These are phyloP conservation scores for Cryptosporidium viatorum DNA, from an alignment of 169 alveolate genomes.

Conservation along the genomic window DNA sequence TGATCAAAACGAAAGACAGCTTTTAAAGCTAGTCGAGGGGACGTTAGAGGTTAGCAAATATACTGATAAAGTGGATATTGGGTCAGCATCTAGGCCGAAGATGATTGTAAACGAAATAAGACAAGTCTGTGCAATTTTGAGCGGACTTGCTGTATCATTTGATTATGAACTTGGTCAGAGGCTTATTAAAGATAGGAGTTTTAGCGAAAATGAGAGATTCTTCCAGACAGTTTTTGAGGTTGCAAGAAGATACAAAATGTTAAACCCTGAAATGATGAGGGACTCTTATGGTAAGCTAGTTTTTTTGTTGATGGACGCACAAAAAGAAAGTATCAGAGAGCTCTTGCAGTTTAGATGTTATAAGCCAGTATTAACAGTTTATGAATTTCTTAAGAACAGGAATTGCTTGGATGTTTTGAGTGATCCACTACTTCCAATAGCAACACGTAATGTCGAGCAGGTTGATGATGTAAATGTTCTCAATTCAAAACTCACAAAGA, in stretches of 20 bases:
- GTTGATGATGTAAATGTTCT: slow-evolving; percentile 14
- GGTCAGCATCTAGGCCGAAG: slow-evolving; percentile 83
- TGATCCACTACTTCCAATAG: slow-evolving; percentile 86
- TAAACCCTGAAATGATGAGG: slow-evolving; percentile 92
- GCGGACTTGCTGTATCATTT: slow-evolving; percentile 91
- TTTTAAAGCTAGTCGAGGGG: slow-evolving; percentile 88
- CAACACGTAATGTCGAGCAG: slow-evolving; percentile 84
- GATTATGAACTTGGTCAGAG: slow-evolving; percentile 91
- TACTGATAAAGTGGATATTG: slow-evolving; percentile 89
- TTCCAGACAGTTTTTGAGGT: slow-evolving; percentile 89
- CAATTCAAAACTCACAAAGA: slow-evolving; percentile 44
- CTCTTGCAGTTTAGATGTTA: slow-evolving; percentile 86
- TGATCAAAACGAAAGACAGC: slow-evolving; percentile 84
- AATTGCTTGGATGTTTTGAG: slow-evolving; percentile 85
- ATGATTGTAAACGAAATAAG: slow-evolving; percentile 85
- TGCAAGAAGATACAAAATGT: slow-evolving; percentile 90
- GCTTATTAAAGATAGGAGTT: slow-evolving; percentile 85
- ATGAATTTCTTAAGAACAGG: slow-evolving; percentile 82
- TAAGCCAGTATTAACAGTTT: slow-evolving; percentile 87
- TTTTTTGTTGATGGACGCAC: slow-evolving; percentile 90
- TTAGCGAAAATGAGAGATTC: slow-evolving; percentile 83
- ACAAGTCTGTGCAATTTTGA: slow-evolving; percentile 89
- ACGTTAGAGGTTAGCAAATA: slow-evolving; percentile 90
- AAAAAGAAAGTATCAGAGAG: slow-evolving; percentile 86
- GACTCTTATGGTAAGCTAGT: slow-evolving; percentile 90